Evolutionary conservation across 73 alveolate genomes (phyloP), one percentile per base, ranked within the genome.

Genomic region (Paraurostyla sp.): DNA sequence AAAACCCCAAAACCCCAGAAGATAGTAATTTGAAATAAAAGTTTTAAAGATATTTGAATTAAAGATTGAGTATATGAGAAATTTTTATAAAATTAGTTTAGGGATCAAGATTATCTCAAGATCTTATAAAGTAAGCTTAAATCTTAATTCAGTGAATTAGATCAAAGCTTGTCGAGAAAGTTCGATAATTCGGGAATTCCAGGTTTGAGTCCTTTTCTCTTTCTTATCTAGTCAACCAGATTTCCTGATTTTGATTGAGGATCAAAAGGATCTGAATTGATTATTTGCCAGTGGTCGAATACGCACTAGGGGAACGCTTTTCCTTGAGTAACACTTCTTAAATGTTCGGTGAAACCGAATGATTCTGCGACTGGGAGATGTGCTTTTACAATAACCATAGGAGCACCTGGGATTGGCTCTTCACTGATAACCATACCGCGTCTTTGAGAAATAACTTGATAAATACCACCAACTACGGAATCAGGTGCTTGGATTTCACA

Each of bases 251-350:
- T 92, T n/a, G 92, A 52, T 43, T 68, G 51, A 23, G 83, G 82
- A 75, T 92, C 92, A 43, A 76, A 76, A 0, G 96, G 96, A 73
- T 92, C 94, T 40, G 82, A 65, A 27, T 63, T 29, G 0, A 92
- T 40, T 22, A 80, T 32, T 68, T 92, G 98, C 99, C 99, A 97
- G 89, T 97, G 99, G 63, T 93, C 98, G 88, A 97, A 97, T 76
- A 94, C 96, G 93, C 99, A 97, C 92, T 97, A 98, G 7, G 99
- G 99, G 97, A 97, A 97, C 76, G 99, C 99, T 95, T 97, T 94
- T n/a, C 99, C 99, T 56, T 94, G 88, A 69, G 99, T 97, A 42
- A 92, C 89, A 73, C 93, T 91, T 62, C 99, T 90, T 83, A 97
- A 80, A 78, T 97, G 97, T 22, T 97, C 98, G 60, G 98, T 95